Evolutionary conservation across 2,329 filamentous ascomycete genomes (phyloP).

Genomic region (Calycina herbarum): DNA sequence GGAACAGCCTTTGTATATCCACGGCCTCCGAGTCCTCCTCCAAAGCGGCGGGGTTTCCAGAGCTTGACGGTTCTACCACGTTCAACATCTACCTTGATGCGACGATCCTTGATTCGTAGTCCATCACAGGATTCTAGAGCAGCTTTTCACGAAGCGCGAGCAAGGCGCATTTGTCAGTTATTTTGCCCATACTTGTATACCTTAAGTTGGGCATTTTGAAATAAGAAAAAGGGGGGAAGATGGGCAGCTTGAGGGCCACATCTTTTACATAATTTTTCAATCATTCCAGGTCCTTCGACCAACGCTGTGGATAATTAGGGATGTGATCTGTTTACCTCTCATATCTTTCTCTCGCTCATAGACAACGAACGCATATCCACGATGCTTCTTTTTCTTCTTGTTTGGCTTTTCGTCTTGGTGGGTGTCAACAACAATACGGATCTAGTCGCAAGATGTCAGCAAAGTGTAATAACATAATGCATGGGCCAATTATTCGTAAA

Average conservation of each 20-base stretch:
- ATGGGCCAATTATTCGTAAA: conserved; percentile 2
- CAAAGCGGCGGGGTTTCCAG: conserved; percentile 89
- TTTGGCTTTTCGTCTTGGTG: conserved; percentile 67
- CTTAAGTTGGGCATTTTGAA: conserved; percentile 38
- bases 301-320: conserved; percentile 40
- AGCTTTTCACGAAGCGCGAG: conserved; percentile 67
- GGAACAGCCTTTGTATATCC: conserved; percentile 84
- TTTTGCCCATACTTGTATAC: conserved; percentile 56
- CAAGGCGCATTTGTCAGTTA: conserved; percentile 68
- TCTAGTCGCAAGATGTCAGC: conserved; percentile 50
- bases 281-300: conserved; percentile 21
- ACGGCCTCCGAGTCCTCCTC: conserved; percentile 87
- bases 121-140: conserved; percentile 85
- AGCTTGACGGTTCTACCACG: conserved; percentile 90
- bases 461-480: conserved; percentile 7
- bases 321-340: conserved; percentile 78
- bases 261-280: conserved; percentile 46
- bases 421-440: conserved; percentile 81
- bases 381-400: conserved; percentile 78
- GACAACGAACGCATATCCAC: conserved; percentile 94
- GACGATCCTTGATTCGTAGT: conserved; percentile 87
- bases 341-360: conserved; percentile 98
- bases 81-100: conserved; percentile 93
- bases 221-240: conserved; percentile 39
- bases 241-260: conserved; percentile 38